Evolutionary conservation across 1,284 basidiomycete species (phyloP), one percentile per base, ranked within the genome.

Genomic region (Athelia sp.): DNA sequence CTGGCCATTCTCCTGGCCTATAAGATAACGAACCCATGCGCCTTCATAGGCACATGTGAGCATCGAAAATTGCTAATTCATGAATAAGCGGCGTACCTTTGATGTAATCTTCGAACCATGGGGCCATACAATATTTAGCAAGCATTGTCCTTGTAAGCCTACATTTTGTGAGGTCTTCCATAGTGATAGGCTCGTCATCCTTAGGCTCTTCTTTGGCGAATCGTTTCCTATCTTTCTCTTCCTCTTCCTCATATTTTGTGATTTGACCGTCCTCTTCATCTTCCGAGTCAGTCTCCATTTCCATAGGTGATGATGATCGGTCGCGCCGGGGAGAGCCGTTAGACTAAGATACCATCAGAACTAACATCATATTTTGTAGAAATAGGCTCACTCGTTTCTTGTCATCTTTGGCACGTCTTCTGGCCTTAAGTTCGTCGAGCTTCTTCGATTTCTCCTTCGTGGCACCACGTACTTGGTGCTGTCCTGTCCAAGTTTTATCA

Each of bases 381-480:
- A 29, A 6, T 6, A 13, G 43, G 56, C 79, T 52, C 63, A 88
- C 85, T 52, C 79, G 75, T 62, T 82, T 84, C 67, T 81, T 82
- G 62, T 90, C 86, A 53, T 84, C 86, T 62, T 88, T 89, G 4
- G 87, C 87, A 60, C 83, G 90, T 40, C 93, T 76, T 59, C 77
- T 85, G 15, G 85, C 89, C 68, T 87, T 93, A 21, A 94, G 73
- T 63, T 93, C 90, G 50, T 88, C 87, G 21, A 95, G 75, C 57
- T 87, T 90, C 43, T 76, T 76, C 4, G 76, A 75, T 70, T 94
- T 94, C 68, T 93, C 89, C 60, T 89, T 91, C 1, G 88, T 88
- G 3, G 85, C 82, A 13, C 90, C 90, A 18, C 90, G 82, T 22
- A 81, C 76, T 24, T 84, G 79, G 54, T 92, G 87, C 69, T 82